Conservation (phyloP, 805 yeast species). For the Schwanniomyces polymorphus region DNA sequence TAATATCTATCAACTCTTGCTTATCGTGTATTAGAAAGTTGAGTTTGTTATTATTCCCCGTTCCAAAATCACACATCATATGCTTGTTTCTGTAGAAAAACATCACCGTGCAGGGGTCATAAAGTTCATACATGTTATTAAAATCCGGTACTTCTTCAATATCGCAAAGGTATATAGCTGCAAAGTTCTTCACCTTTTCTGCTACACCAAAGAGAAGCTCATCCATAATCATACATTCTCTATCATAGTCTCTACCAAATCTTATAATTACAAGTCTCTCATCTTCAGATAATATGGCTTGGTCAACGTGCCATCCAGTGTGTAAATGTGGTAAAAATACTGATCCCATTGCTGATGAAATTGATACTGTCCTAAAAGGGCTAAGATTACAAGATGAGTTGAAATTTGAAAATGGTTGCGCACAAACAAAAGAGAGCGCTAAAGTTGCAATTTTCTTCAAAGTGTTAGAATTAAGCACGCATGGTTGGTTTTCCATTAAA, state of each 20-base stretch:
- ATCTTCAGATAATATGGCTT: constrained; percentile 89
- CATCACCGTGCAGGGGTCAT: constrained; percentile 91
- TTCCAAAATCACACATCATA: constrained; percentile 98
- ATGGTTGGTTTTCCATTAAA: constrained; percentile 1
- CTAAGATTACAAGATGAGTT: not conserved
- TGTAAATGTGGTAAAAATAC: constrained; percentile 77
- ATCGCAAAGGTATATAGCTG: constrained; percentile 85
- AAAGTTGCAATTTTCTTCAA: not conserved
- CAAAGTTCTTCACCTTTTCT: constrained; percentile 84
- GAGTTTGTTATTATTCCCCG: constrained; percentile 94
- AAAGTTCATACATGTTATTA: constrained; percentile 81
- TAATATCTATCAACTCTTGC: constrained; percentile 87
- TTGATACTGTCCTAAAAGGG: not conserved
- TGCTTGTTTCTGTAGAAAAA: constrained; percentile 90
- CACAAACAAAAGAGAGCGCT: constrained; percentile 1
- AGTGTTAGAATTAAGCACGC: not conserved
- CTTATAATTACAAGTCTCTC: constrained; percentile 85
- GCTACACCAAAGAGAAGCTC: constrained; percentile 77
- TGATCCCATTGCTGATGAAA: constrained; percentile 60
- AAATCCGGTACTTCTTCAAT: constrained; percentile 88
- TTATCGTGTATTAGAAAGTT: constrained; percentile 73
- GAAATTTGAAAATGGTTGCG: constrained; percentile 2
- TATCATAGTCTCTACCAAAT: constrained; percentile 78
- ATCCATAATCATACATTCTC: constrained; percentile 88
- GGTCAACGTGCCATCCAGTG: constrained; percentile 97